Evolutionary conservation across 2,329 filamentous ascomycete genomes (phyloP), one percentile per base, ranked within the genome.

Genomic region (Clonostachys rhizophaga): DNA sequence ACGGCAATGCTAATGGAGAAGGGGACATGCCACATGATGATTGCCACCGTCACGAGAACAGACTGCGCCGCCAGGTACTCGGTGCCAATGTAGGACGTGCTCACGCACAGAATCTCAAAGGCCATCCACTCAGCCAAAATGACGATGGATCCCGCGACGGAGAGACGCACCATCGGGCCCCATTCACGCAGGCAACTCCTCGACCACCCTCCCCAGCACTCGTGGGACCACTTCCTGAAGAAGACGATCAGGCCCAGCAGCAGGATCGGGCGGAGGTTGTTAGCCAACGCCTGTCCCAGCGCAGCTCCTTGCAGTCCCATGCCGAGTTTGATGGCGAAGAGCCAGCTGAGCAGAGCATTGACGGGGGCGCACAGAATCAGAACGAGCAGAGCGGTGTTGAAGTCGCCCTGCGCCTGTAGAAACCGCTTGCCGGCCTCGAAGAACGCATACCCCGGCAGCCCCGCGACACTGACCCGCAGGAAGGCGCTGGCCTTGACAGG

Each of bases 351-450:
- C 1, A 70, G 46, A 13, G 71, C 69, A 50, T 78, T 78, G 13
- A 74, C 49, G 0, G 75, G 75, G 0, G 72, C 67, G 37, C 71
- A 71, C 20, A 77, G 52, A 2, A 77, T 42, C 9, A 79, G 60
- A 18, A 76, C 66, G 9, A 66, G 62, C 54, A 78, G 66, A 13
- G 68, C 72, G 2, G 70, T 72, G 34, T 70, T 70, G 60, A 79
- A 79, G 34, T 76, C 64, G 2, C 77, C 76, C 51, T 80, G 76
- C 0, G 77, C 73, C 54, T 80, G 76, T 4, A 78, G 65, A 50
- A 78, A 79, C 1, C 76, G 65, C 55, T 80, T 81, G 2, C 72
- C 63, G 0, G 73, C 73, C 50, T 80, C 77, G 33, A 80, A 81
- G 4, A 68, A 67, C 2, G 72, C 75, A 47, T 78, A 80, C 4